These are phyloP conservation scores for Fusarium compactum DNA, from an alignment of 2,329 filamentous ascomycete species.

Conservation along the genomic window DNA sequence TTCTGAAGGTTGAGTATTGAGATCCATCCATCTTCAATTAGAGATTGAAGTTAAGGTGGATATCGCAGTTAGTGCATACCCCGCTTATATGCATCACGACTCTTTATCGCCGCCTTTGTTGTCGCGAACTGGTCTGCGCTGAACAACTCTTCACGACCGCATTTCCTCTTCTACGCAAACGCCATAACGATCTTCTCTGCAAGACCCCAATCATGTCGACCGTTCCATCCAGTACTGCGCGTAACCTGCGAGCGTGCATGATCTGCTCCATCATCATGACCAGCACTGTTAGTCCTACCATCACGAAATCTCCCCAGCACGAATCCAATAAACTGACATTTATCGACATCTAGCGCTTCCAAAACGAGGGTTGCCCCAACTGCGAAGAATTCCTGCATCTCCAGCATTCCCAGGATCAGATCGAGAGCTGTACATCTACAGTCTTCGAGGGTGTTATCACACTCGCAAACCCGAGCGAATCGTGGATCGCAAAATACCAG, in stretches of 20 bases:
- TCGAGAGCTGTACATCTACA: slow-evolving; percentile 93
- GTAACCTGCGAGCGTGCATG: slow-evolving; percentile 96
- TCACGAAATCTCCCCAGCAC: not conserved
- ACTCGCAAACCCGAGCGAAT: slow-evolving; percentile 82
- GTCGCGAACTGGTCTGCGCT: slow-evolving; percentile 14
- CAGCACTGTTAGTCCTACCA: slow-evolving; percentile 68
- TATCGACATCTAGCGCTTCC: slow-evolving; percentile 74
- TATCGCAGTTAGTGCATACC: slow-evolving; percentile 34
- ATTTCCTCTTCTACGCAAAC: not conserved
- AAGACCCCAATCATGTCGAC: slow-evolving; percentile 51
- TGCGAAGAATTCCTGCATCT: slow-evolving; percentile 94
- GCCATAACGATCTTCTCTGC: not conserved
- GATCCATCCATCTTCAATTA: slow-evolving; percentile 26
- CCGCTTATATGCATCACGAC: slow-evolving; percentile 38
- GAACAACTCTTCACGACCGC: slow-evolving; percentile 14
- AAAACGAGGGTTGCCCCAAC: slow-evolving; percentile 90
- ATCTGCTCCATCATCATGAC: slow-evolving; percentile 96
- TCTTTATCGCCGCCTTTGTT: slow-evolving; percentile 25
- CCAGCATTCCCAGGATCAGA: slow-evolving; percentile 79
- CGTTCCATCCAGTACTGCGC: slow-evolving; percentile 79
- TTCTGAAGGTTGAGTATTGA: not conserved
- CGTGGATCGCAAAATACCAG: slow-evolving; percentile 98
- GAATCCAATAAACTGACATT: slow-evolving; percentile 21
- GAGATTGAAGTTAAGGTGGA: slow-evolving; percentile 15
- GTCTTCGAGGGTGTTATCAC: slow-evolving; percentile 95